Evolutionary conservation across 1,284 basidiomycete species (phyloP), one percentile per base, ranked within the genome.

Genomic region (Phylloporus sp.): DNA sequence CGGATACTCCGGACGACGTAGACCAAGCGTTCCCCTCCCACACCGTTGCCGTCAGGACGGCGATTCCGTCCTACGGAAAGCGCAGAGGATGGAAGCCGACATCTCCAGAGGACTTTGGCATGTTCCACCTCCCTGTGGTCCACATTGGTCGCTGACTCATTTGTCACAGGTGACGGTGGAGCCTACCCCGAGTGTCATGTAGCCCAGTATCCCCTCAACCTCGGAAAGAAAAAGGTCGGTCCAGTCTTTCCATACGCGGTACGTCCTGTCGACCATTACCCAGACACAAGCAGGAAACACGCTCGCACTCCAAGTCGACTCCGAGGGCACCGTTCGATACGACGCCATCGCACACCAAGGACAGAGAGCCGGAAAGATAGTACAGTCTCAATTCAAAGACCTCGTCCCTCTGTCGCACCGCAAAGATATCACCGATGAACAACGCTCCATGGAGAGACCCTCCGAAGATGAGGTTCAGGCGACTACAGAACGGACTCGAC

Each of bases 321-420:
- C 88, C 60, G 96, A 98, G 74, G 98, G 98, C 39, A 96, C 95
- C 68, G 95, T 98, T 59, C 90, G 95, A 66, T 99, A 98, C 77
- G 97, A 98, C 78, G 95, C 94, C 62, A 98, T 99, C 69, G 97
- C 96, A 8, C 91, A 92, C 64, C 96, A 99, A 78, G 96, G 96
- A 39, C 92, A 98, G 70, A 89, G 94, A 18, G 83, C 87, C 4
- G 95, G 93, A 62, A 93, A 95, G 75, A 80, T 87, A 52, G 86
- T 99, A 2, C 97, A 99, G 76, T 96, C 95, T 1, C 94, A 96
- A 71, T 98, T 96, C 83, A 98, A 98, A 76, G 98, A 99, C 77
- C 90, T 99, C 24, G 94, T 99, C 0, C 98, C 98, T 2, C 85
- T 99, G 10, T 83, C 88, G 1, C 90, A 98, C 74, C 89, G 98